Percentiles rank a stretch among this genome's conserved stretches.
Conservation (phyloP, 805 yeast species). For the Candida sonorensis region DNA sequence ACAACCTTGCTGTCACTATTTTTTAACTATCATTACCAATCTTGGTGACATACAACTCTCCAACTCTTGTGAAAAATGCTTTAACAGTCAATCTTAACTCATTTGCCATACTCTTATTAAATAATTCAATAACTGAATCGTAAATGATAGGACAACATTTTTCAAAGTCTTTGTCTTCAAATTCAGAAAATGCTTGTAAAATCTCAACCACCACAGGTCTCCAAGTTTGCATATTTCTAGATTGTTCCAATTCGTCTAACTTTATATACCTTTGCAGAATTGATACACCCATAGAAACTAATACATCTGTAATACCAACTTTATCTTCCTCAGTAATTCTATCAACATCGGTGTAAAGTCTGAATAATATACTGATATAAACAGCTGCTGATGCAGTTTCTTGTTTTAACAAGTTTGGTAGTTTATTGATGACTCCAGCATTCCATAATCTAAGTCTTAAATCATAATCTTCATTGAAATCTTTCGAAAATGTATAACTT, state of each 20-base stretch:
- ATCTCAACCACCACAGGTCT: constrained; percentile 89
- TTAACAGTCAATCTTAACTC: constrained; percentile 59
- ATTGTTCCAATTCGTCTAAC: constrained; percentile 72
- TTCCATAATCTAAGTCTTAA: constrained; percentile 85
- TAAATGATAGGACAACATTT: constrained; percentile 55
- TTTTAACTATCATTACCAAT: too few relatives aligned
- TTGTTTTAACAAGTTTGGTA: constrained; percentile 88
- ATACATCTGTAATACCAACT: constrained; percentile 42
- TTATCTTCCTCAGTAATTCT: constrained; percentile 43
- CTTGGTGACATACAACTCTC: constrained; percentile 30
- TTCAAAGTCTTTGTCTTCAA: constrained; percentile 67
- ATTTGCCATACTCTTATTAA: constrained; percentile 53
- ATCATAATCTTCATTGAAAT: constrained; percentile 83
- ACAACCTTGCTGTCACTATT: too few relatives aligned
- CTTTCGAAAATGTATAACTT: constrained; percentile 78
- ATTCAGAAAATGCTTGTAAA: constrained; percentile 70
- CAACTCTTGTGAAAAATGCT: constrained; percentile 49
- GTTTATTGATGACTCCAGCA: constrained; percentile 84
- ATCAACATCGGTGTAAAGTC: constrained; percentile 62
- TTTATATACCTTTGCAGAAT: constrained; percentile 65
- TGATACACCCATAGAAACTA: constrained; percentile 63
- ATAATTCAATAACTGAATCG: constrained; percentile 47
- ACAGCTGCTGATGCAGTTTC: constrained; percentile 89
- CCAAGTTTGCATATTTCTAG: constrained; percentile 78
- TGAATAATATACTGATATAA: constrained; percentile 71